Evolutionary conservation across 176 grass and related monocot genomes (phyloP).

Genomic region (Rhipidocladum racemiflorum): DNA sequence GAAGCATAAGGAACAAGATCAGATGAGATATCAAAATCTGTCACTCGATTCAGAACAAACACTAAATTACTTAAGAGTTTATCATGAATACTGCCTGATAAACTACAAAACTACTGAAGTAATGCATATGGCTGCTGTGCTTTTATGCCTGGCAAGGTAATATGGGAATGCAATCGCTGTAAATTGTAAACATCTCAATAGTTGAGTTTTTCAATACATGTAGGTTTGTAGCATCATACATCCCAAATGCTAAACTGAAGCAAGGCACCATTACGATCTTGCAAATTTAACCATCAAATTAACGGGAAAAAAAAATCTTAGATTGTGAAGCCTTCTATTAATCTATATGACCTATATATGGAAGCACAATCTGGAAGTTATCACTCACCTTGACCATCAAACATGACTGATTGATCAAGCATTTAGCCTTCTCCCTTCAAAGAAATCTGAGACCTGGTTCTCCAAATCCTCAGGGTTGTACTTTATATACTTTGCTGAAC

Average conservation of each 20-base stretch:
- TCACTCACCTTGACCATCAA: constrained; percentile 43
- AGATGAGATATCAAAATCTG: neutral
- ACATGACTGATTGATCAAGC: constrained; percentile 24
- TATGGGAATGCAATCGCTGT: neutral
- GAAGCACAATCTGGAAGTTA: neutral
- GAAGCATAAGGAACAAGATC: neutral
- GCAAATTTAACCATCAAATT: neutral
- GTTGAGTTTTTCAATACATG: neutral
- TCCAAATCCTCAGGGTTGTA: constrained; percentile 89
- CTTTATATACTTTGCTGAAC: constrained; percentile 68
- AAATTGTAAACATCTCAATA: constrained; percentile 7
- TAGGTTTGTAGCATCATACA: neutral
- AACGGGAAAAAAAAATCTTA: neutral
- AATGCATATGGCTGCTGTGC: neutral
- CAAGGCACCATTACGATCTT: constrained; percentile 14
- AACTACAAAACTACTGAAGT: constrained; percentile 13
- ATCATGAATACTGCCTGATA: neutral
- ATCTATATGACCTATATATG: neutral
- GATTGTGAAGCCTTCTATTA: neutral
- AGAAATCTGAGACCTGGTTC: constrained; percentile 78
- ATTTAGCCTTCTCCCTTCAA: constrained; percentile 70
- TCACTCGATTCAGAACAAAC: neutral
- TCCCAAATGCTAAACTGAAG: neutral
- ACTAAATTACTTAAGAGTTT: neutral
- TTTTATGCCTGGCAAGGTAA: neutral